A percentile compares a stretch with the other conserved stretches of the same genome.
Conservation (phyloP, 768 basidiomycete species). For the Auriscalpium microsporum region DNA sequence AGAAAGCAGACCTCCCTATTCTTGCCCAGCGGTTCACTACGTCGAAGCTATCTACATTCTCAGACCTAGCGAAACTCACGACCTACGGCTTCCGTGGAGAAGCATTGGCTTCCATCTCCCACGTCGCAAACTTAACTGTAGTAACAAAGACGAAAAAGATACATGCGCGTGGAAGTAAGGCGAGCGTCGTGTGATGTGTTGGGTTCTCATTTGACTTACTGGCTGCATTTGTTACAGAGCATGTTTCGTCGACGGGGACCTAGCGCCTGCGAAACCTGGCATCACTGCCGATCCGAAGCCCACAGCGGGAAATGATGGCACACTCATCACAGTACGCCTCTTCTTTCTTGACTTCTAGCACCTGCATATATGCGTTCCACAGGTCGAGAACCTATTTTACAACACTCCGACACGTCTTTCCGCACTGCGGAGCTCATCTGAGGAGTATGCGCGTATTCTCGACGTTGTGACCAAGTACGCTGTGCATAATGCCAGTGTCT, state of each 20-base stretch:
- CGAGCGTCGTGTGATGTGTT: background rate
- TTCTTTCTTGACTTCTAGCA: background rate
- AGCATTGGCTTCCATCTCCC: conserved; percentile 91
- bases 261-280: conserved; percentile 65
- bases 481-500: conserved; percentile 80
- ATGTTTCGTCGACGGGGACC: conserved; percentile 66
- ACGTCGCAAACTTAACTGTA: conserved; percentile 83
- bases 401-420: conserved; percentile 84
- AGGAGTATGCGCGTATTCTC: conserved; percentile 87
- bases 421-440: conserved; percentile 74
- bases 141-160: conserved; percentile 84
- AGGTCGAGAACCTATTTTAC: conserved; percentile 96
- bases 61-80: conserved; percentile 72
- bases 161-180: conserved; percentile 85
- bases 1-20: conserved; percentile 86
- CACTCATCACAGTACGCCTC: conserved; percentile 60
- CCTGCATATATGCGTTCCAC: background rate
- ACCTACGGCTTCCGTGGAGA: conserved; percentile 98
- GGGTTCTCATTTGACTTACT: background rate
- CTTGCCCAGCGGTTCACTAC: conserved; percentile 94
- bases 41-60: conserved; percentile 80
- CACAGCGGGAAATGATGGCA: conserved; percentile 92
- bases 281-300: conserved; percentile 73
- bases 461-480: conserved; percentile 92
- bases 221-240: conserved; percentile 41